These are phyloP conservation scores for Graphilbum sp. DNA, from an alignment of 2,329 filamentous ascomycete genomes.

Conservation along the genomic window DNA sequence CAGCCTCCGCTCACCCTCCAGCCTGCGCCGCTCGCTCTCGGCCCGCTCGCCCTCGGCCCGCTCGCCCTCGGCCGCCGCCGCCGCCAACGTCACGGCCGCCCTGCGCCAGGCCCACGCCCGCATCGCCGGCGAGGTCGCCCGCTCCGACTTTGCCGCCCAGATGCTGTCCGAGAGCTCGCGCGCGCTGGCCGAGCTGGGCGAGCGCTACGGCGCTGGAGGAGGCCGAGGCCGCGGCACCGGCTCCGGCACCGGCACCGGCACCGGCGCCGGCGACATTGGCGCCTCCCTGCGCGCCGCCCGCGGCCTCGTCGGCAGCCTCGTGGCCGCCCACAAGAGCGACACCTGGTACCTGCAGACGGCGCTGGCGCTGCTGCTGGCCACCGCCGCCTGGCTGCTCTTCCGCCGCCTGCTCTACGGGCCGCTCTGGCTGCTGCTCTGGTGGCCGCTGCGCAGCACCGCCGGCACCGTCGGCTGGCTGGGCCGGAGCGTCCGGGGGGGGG, in stretches of 20 bases:
- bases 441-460: constrained; percentile 45
- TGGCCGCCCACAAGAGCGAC: constrained; percentile 85
- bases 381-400: constrained; percentile 74
- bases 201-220: constrained; percentile 69
- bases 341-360: constrained; percentile 94
- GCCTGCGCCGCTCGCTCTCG: constrained; percentile 10
- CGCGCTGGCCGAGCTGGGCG: constrained; percentile 63
- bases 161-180: constrained; percentile 72
- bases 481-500: constrained; percentile 25
- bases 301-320: constrained; percentile 59
- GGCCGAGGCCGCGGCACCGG: no score
- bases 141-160: constrained; percentile 79
- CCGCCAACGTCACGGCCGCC: constrained; percentile 68
- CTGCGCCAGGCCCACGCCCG: constrained; percentile 74
- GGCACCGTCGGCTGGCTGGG: constrained; percentile 19
- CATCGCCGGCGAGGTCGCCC: constrained; percentile 69
- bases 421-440: constrained; percentile 73
- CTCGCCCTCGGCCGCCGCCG: constrained; percentile 51
- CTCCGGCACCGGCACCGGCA: constrained; percentile 65
- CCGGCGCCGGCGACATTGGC: constrained; percentile 67
- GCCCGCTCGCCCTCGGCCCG: constrained; percentile 28
- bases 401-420: constrained; percentile 77
- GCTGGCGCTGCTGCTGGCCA: constrained; percentile 64
- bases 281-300: constrained; percentile 58
- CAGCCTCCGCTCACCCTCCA: not conserved